Base-by-base conservation (phyloP, 768 basidiomycete species). In the Boletus insuetus region DNA sequence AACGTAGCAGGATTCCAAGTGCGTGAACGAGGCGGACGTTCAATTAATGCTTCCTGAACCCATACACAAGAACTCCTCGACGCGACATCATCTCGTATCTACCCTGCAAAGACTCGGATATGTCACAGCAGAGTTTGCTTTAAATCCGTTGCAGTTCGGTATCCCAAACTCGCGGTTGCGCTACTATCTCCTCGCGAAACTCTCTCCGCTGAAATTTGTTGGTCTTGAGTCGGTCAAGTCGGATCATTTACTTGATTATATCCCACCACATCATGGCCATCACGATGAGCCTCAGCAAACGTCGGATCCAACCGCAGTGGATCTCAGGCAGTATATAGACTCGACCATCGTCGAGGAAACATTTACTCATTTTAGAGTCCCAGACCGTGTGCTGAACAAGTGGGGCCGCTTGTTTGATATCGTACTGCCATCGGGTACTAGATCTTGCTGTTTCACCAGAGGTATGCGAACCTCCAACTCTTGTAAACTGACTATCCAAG, bases 1-100 rank as follows among this genome's bases (percentile, higher is more conserved):
- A 92, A 92, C 60, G 91, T 93, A 4, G 87, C 84, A 11, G 89
- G 89, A 9, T 92, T 92, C 60, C 87, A 90, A 83, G 90, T 89
- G 66, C 63, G 69, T 69, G 46, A 39, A 32, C 24, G 19, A 48
- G 20, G 22, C 13, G 45, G 14, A 22, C 8, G 7, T 14, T 9
- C 13, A 12, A 54, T 46, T 9, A 22, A 44, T 37, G 37, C 35
- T 31, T 31, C 12, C 42, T 64, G 32, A 68, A 57, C 38, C 39
- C 46, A 42, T n/a, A 19, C 29, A 37, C 51, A 66, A 93, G 90
- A 73, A 74, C 9, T 92, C 90, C 2, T 79, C 69, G 24, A 89
- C 89, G 4, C 80, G 87, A 40, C 67, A 73, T 54, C 72, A 78
- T 9, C 71, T 90, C n/a, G 60, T 86, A 1, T 73, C 75, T 16